These are phyloP conservation scores for Trichoderma cornu-damae DNA, from an alignment of 2,329 filamentous ascomycete genomes.

Conservation along the genomic window DNA sequence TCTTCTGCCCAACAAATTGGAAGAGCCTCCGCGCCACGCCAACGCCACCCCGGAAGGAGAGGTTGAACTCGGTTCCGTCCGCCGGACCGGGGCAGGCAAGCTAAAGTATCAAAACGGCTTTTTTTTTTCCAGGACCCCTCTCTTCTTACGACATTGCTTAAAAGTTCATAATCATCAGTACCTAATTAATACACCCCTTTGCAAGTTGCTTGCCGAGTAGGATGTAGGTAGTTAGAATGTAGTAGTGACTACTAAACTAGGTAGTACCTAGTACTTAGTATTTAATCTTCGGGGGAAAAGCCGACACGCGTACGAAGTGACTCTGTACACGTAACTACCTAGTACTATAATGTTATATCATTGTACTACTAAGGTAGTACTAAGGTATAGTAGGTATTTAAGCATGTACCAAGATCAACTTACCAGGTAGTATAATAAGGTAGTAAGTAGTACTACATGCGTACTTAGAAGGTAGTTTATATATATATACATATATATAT, in stretches of 20 bases:
- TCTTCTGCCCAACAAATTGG: neutral
- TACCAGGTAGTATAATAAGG: too few species aligned
- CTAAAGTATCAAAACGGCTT: neutral
- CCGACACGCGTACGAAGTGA: neutral
- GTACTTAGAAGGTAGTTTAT: too few species aligned
- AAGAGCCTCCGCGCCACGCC: neutral
- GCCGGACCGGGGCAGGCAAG: neutral
- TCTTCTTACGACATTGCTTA: neutral
- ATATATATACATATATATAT: too few species aligned
- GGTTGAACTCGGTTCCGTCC: neutral
- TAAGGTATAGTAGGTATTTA: too few species aligned
- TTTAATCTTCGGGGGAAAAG: neutral
- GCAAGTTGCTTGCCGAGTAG: too few species aligned
- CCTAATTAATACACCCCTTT: too few species aligned
- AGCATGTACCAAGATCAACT: too few species aligned
- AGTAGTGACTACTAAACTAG: too few species aligned
- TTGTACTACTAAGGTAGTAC: neutral
- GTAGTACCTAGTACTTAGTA: neutral
- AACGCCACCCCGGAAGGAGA: slow-evolving; percentile 5
- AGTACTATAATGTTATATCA: neutral
- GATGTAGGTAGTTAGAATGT: too few species aligned
- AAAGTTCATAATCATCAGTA: too few species aligned
- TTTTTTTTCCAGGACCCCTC: neutral
- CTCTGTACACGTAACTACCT: neutral
- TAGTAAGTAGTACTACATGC: too few species aligned